Evolutionary conservation across 768 basidiomycete species (phyloP), one percentile per base, ranked within the genome.

Genomic region (Tephrocybe sp.): DNA sequence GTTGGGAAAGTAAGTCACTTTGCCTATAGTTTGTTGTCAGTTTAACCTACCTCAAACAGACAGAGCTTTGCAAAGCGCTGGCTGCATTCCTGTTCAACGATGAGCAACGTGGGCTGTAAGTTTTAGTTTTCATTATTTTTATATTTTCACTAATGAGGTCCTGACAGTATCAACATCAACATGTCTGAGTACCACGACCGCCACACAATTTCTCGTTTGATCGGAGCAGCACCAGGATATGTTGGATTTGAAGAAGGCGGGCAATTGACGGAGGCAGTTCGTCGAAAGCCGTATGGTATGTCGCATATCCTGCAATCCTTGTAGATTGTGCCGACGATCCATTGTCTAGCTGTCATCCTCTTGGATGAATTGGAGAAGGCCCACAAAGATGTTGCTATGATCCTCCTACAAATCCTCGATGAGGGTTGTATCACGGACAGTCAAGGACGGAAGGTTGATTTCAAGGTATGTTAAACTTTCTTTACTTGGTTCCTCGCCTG

Each of bases 111-210:
- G 93, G 90, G 9, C 61, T 96, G 90, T 91, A 60, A 68, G 83
- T 76, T 5, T 36, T 27, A 13, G 51, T 19, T 40, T 22, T 9
- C 4, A 28, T 6, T 44, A 22, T 9, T 35, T 22, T 30, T 42
- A 11, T 39, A 38, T 30, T n/a, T n/a, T n/a, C n/a, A 15, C 11
- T 42, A 7, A 40, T 27, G 16, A 32, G 22, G 12, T 42, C 27
- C 6, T 18, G 47, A 21, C 52, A 90, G 87, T 46, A 92, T 94
- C 55, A 89, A 86, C 51, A 92, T 96, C 62, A 95, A 97, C 58
- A 94, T 96, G 92, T 89, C 89, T n/a, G 91, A 97, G 79, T 97
- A 89, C 60, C 89, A 92, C 43, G 94, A 95, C 56, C 82, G 93
- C 46, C 92, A 98, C 61, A 92, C 92, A 0, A 86, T 98, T 44